These are phyloP conservation scores for Solanum chiquidenum DNA, from an alignment of 257 asterid genomes.

Conservation along the genomic window DNA sequence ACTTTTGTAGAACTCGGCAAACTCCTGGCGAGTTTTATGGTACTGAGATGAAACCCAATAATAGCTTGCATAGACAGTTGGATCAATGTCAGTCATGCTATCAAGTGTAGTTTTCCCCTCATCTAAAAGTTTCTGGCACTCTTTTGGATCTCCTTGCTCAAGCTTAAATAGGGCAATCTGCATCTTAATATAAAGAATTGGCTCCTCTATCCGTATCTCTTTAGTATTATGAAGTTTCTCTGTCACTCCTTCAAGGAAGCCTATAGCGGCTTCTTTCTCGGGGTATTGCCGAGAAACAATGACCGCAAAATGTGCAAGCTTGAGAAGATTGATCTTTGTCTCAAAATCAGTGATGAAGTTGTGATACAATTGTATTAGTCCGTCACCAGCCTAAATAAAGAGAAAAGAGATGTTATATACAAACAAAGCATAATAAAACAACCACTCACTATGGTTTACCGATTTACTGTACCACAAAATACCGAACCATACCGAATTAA, in stretches of 20 bases:
- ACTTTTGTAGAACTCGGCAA: conserved; percentile 90
- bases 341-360: conserved; percentile 89
- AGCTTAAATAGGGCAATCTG: conserved; percentile 76
- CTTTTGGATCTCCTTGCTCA: conserved; percentile 79
- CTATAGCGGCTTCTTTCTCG: conserved; percentile 75
- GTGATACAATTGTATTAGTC: conserved; percentile 81
- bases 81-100: conserved; percentile 98
- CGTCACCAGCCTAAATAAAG: conserved; percentile 65
- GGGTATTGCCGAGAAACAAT: conserved; percentile 72
- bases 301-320: conserved; percentile 95
- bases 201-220: conserved; percentile 84
- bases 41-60: conserved; percentile 93
- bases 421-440: background rate
- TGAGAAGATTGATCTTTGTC: conserved; percentile 93
- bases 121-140: conserved; percentile 71
- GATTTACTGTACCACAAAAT: background rate
- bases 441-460: background rate
- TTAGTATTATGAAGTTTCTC: conserved; percentile 76
- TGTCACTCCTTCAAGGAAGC: conserved; percentile 83
- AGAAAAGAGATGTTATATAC: background rate
- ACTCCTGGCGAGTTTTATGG: conserved; percentile 75
- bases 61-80: conserved; percentile 86
- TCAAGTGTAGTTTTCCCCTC: conserved; percentile 90
- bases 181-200: conserved; percentile 75
- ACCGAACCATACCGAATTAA: background rate